Evolutionary conservation across 208 protist species (phyloP).

Genomic region (Trichomonas tenax): DNA sequence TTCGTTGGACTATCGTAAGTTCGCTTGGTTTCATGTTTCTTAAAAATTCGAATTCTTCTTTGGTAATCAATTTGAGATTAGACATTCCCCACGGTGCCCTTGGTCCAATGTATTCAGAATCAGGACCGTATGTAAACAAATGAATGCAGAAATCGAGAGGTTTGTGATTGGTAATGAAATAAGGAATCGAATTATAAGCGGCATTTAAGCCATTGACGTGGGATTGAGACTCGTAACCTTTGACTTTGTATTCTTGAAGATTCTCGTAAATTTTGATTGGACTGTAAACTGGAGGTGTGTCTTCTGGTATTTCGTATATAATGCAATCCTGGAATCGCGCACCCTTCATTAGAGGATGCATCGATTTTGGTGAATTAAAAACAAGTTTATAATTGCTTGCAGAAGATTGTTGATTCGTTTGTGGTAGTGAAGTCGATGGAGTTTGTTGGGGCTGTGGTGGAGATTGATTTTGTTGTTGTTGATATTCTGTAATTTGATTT

Average conservation of each 20-base stretch:
- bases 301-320: background rate
- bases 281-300: background rate
- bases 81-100: background rate
- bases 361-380: background rate
- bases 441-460: too few relatives aligned
- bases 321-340: background rate
- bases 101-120: background rate
- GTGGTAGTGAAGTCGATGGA: too few relatives aligned
- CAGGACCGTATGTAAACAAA: background rate
- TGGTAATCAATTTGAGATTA: background rate
- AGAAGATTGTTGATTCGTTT: too few relatives aligned
- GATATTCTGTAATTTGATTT: background rate
- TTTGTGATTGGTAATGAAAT: background rate
- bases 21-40: background rate
- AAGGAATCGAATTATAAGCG: background rate
- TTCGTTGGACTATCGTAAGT: background rate
- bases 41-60: background rate
- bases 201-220: background rate
- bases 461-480: too few relatives aligned
- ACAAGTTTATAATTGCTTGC: too few relatives aligned
- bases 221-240: background rate
- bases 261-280: background rate
- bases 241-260: background rate
- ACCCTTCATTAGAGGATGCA: background rate
- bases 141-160: too few relatives aligned